Base-by-base conservation (phyloP, 192 early-diverging fungal genomes). In the Mortierella hygrophila region DNA sequence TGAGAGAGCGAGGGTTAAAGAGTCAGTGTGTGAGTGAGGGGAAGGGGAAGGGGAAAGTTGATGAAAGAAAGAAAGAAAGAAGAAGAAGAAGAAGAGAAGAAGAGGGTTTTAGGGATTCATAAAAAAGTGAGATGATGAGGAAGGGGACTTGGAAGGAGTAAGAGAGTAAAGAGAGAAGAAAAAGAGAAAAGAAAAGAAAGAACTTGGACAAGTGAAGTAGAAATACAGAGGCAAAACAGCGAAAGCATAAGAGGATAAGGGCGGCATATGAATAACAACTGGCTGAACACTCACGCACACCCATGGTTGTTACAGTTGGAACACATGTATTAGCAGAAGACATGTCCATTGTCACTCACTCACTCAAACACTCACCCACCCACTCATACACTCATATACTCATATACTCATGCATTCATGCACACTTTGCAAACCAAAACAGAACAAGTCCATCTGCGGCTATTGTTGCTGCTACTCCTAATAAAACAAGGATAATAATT, bases 111-210 rank as follows among this genome's bases (percentile, higher is more conserved):
- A 65, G 60, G 60, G 60, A 65, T 65, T 65, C 60, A 65, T 65
- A 65, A 65, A 65, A 65, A 65, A 65, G 26, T 32, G 60, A 52
- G 49, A 65, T 65, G 60, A 65, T 65, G 60, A 65, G 60, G 60
- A 65, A 65, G 60, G n/a, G 60, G 60, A 65, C 60, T 65, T 65
- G 60, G 29, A 65, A 65, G 60, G 60, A 65, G 60, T 65, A 65
- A 65, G 26, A 29, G n/a, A 65, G 26, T 26, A 65, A 65, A 65
- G 60, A 65, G 26, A 65, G 60, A 65, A 32, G 29, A 65, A 13
- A 65, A 65, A 63, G 29, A 23, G 23, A 20, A 23, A n/a, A 26
- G 32, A 32, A 32, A 65, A 32, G 26, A 32, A 65, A 32, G 26
- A 32, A 4, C 32, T 10, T 9, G 26, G 11, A 65, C 4, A 60